Evolutionary conservation across 1,139 yeast species (phyloP).

Genomic region (Saccharomyces hybrid): DNA sequence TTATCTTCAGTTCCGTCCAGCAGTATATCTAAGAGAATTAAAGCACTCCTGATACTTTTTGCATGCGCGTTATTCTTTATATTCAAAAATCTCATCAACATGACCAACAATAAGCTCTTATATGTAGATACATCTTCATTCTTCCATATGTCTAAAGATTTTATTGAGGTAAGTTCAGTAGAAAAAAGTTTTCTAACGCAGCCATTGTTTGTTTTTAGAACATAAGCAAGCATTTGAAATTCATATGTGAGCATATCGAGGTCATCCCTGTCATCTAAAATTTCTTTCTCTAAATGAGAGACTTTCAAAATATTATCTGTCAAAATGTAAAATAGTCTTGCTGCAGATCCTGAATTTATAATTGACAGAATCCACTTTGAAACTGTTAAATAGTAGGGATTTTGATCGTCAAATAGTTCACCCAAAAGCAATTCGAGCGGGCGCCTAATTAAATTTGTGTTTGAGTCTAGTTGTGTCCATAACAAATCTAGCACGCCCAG

Average conservation of each 20-base stretch:
- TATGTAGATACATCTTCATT: conserved; percentile 53
- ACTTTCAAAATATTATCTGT: conserved; percentile 25
- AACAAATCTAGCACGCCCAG: conserved; percentile 46
- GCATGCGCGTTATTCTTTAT: conserved; percentile 27
- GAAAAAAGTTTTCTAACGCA: conserved; percentile 42
- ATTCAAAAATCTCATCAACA: conserved; percentile 42
- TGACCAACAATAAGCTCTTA: conserved; percentile 45
- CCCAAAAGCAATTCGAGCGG: conserved; percentile 69
- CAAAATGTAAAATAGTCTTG: conserved; percentile 49
- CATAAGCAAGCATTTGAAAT: conserved; percentile 43
- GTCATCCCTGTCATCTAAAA: conserved; percentile 42
- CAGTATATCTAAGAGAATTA: conserved; percentile 41
- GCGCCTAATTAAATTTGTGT: conserved; percentile 42
- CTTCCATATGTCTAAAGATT: conserved; percentile 31
- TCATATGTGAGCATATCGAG: conserved; percentile 53
- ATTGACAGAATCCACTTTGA: conserved; percentile 51
- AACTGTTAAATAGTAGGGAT: conserved; percentile 41
- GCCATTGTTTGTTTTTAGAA: conserved; percentile 42
- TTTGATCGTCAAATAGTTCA: conserved; percentile 41
- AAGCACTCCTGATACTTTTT: conserved; percentile 32
- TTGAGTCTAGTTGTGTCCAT: conserved; percentile 54
- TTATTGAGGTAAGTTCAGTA: conserved; percentile 50
- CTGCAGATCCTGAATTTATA: conserved; percentile 47
- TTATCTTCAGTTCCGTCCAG: conserved; percentile 51
- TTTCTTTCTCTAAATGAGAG: conserved; percentile 17